Base-by-base conservation (phyloP, 345 rosid species). In the Camelina laxa region DNA sequence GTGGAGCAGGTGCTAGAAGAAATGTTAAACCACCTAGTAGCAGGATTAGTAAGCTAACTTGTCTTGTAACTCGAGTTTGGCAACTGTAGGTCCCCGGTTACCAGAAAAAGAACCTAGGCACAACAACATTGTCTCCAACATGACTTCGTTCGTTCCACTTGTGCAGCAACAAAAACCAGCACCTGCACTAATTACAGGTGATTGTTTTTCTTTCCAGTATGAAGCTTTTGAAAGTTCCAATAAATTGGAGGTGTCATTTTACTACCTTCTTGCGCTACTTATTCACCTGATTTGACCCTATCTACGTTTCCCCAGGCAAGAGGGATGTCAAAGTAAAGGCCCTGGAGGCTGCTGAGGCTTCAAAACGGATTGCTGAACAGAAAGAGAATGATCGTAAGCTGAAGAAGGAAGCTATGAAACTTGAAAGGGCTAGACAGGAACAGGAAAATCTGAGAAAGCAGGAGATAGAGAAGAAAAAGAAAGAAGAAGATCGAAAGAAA, bases 311-410 rank as follows among this genome's bases (percentile, higher is more conserved):
- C 76, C 15, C 62, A 95, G 99, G 98, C 59, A 96, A 89, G 83
- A 91, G 93, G 76, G 91, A 91, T 64, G 82, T 92, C 56, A 90
- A 87, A 83, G 97, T 95, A 80, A 92, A 86, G 79, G 90, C 99
- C 61, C 81, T 95, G 64, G 97, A 85, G 82, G 91, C 88, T 78
- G 97, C 99, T 72, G 96, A 85, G 81, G 92, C 88, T 71, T 88
- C 94, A 36, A 91, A 82, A 78, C 87, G 91, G 67, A 86, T 86
- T 76, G 93, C 89, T 38, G 92, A 89, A 82, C 85, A 88, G 82
- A 92, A 84, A 80, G 98, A 96, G 73, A 85, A 86, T 78, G 96
- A 96, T 48, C 85, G 96, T 10, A 92, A 83, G 84, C 74, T 85
- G 85, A 86, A 87, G 83, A 96, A 42, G 16, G 48, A 42, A 42